A percentile compares a stretch with the other conserved stretches of the same genome.
phyloP scores from a whole-genome alignment of 495 filamentous ascomycete genomes.

The Hyaloscypha hepaticicola region DNA sequence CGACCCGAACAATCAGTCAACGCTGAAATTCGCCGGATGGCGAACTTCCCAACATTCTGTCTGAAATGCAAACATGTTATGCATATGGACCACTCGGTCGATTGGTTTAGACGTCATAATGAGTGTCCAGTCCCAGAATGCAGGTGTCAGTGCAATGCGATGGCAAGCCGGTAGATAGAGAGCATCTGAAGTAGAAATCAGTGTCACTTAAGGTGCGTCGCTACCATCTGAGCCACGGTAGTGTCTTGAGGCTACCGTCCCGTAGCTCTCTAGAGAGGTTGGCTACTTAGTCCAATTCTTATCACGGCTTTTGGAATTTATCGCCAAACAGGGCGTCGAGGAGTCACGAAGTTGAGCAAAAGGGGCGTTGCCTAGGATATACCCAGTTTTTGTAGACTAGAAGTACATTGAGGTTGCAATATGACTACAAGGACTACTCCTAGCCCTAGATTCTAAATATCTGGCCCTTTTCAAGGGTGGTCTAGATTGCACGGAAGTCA shows the following conservation, averaged over 20 bases:
- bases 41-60: slow-evolving; percentile 72
- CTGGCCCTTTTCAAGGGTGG: too few relatives aligned
- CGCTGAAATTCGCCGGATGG: slow-evolving; percentile 45
- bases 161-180: not conserved
- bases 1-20: slow-evolving; percentile 55
- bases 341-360: not conserved
- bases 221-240: not conserved
- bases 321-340: not conserved
- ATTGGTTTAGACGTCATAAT: slow-evolving; percentile 80
- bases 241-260: not conserved
- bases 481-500: too few relatives aligned
- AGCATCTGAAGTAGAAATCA: not conserved
- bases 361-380: too few relatives aligned
- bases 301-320: not conserved
- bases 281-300: too few relatives aligned
- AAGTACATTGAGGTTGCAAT: not conserved
- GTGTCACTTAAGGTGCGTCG: not conserved
- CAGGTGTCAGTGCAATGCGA: slow-evolving; percentile 69
- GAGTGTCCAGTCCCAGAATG: slow-evolving; percentile 92
- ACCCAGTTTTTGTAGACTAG: not conserved
- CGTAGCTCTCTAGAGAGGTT: too few relatives aligned
- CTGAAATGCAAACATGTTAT: slow-evolving; percentile 85
- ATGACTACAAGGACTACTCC: not conserved
- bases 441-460: too few relatives aligned
- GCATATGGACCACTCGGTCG: slow-evolving; percentile 82